Base-by-base conservation (phyloP, 768 basidiomycete species). In the Termitomyces sp. region DNA sequence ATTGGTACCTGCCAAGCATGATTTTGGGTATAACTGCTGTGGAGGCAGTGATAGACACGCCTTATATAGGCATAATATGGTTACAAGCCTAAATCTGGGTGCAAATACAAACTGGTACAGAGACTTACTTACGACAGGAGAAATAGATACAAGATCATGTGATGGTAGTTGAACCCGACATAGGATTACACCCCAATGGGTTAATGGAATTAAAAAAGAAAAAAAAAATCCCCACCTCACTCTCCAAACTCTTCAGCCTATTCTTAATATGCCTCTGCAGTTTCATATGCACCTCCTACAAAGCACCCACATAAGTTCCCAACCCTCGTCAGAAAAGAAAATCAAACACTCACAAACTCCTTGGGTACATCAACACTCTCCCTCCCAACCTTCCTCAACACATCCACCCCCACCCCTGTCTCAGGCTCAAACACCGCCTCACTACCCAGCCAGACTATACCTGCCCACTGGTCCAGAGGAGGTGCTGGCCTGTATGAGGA, bases 211-310 rank as follows among this genome's bases (percentile, higher is more conserved):
- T n/a, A n/a, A n/a, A n/a, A n/a, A n/a, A n/a, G n/a, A n/a, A n/a
- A n/a, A n/a, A n/a, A n/a, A n/a, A n/a, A n/a, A 97, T 73, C 1
- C 89, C 90, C n/a, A 77, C 78, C 2, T 86, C 90, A 38, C 75
- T 78, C 54, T 90, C 84, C 20, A 95, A 73, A 51, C 85, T 86
- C 65, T 84, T 79, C n/a, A 94, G 66, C 4, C 94, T 81, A 67
- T 82, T 83, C 78, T 90, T 91, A 46, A 93, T 85, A 66, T 95
- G 94, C 7, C 94, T 75, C 58, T 88, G 84, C 51, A 95, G 72
- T 56, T 94, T 86, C 7, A 88, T 74, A 68, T 96, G 94, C 36
- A 94, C 84, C 65, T 89, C 88, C 92, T 93, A 66, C 35, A 15
- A 11, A 24, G 20, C 33, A 20, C 7, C 74, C 80, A 65, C 84